Conservation (phyloP, 768 basidiomycete genomes). For the Scleroderma citrinum region DNA sequence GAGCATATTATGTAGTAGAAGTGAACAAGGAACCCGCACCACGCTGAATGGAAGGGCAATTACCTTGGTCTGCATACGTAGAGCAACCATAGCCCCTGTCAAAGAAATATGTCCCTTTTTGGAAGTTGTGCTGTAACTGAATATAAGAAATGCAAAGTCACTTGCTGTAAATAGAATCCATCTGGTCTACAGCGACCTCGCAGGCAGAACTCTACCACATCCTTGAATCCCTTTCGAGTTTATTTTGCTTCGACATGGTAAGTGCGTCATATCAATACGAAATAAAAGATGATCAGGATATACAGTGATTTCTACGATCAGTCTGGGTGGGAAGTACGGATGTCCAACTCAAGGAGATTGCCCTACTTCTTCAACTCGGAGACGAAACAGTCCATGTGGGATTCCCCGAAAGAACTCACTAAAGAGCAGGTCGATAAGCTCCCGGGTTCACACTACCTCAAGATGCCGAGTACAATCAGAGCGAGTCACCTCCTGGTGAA, state of each 20-base stretch:
- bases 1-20: too few species aligned
- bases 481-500: conserved; percentile 97
- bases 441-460: conserved; percentile 60
- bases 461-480: conserved; percentile 48
- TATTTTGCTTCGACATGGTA: background rate
- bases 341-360: conserved; percentile 68
- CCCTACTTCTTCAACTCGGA: conserved; percentile 86
- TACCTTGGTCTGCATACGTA: too few species aligned
- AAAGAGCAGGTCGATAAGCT: conserved; percentile 53
- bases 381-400: conserved; percentile 76
- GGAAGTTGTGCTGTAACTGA: too few species aligned
- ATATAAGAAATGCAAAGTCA: too few species aligned
- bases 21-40: too few species aligned
- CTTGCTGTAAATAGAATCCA: too few species aligned
- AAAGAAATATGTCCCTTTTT: too few species aligned
- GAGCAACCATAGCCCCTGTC: too few species aligned
- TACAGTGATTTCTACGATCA: background rate
- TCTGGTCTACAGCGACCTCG: too few species aligned
- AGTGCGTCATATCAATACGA: background rate
- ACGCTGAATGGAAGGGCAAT: too few species aligned
- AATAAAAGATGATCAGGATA: background rate
- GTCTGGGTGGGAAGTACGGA: conserved; percentile 74
- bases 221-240: too few species aligned
- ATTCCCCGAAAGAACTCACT: conserved; percentile 57
- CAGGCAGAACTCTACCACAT: too few species aligned